Base-by-base conservation (phyloP, 768 basidiomycete species). In the Leucocoprinus sp. region DNA sequence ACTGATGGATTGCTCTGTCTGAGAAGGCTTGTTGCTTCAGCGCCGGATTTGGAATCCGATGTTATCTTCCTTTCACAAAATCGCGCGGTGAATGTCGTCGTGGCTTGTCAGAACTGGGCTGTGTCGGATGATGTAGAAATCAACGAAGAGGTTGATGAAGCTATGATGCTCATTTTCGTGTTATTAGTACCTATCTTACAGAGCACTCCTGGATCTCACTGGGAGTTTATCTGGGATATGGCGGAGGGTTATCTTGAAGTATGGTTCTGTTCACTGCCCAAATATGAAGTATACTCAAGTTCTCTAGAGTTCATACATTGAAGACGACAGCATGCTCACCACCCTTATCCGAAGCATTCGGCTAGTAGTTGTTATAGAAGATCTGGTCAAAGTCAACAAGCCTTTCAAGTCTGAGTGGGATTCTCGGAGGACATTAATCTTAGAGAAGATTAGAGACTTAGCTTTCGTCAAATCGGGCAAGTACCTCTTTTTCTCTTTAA, bases 181-280 rank as follows among this genome's bases (percentile, higher is more conserved):
- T 71, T 84, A 45, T 68, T 97, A 1, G 88, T 81, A 1, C 93
- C 93, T 2, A 84, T 97, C 43, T 63, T 98, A 49, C 92, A 97
- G 62, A 86, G 80, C 56, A 71, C 95, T 1, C 69, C 79, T 11
- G 96, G 95, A 0, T 67, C 74, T 0, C 96, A 98, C 61, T 99
- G 96, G 96, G 86, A 90, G 39, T 75, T 93, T 26, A 78, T 93
- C 4, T 93, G 89, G 59, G 93, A 97, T 57, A 62, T 97, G 12
- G 57, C 95, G 9, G 93, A 95, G 61, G 85, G 72, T 48, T 89
- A 87, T 55, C 68, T 98, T 2, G 93, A 97, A 75, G 91, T 91
- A 55, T 12, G 5, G 22, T 33, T 11, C 21, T 39, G 22, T 29
- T 7, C 8, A 27, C 6, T 28, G n/a, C 7, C 5, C n/a, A n/a